Conservation (phyloP, 2,329 filamentous ascomycete genomes). For the Trichoderma sp. region DNA sequence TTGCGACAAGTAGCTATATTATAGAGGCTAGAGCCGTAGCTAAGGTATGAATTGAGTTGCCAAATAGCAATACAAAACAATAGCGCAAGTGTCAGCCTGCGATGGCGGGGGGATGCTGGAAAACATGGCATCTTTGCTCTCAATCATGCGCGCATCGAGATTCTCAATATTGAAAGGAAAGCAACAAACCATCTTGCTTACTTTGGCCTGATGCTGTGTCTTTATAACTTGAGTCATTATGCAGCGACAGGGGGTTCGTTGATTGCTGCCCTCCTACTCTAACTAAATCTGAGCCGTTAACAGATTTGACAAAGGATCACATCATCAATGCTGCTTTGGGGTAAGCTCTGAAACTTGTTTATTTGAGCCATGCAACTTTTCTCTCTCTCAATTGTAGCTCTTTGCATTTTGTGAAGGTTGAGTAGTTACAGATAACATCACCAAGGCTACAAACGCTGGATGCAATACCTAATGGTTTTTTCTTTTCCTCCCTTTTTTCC, state of each 20-base stretch:
- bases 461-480: background rate
- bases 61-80: background rate
- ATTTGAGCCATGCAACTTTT: background rate
- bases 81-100: background rate
- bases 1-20: background rate
- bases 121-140: background rate
- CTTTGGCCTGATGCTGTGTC: background rate
- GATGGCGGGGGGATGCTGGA: background rate
- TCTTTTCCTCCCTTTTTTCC: background rate
- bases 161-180: background rate
- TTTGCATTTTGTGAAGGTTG: background rate
- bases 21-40: background rate
- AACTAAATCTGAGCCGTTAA: background rate
- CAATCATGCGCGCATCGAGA: background rate
- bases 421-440: background rate
- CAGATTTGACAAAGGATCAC: background rate
- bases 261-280: background rate
- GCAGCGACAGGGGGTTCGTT: background rate
- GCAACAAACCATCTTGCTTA: background rate
- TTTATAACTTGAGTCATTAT: background rate
- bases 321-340: background rate
- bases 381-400: background rate
- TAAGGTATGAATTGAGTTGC: background rate
- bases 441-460: background rate
- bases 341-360: background rate